Base-by-base conservation (phyloP, 805 yeast species). In the Kodamaea restingae region DNA sequence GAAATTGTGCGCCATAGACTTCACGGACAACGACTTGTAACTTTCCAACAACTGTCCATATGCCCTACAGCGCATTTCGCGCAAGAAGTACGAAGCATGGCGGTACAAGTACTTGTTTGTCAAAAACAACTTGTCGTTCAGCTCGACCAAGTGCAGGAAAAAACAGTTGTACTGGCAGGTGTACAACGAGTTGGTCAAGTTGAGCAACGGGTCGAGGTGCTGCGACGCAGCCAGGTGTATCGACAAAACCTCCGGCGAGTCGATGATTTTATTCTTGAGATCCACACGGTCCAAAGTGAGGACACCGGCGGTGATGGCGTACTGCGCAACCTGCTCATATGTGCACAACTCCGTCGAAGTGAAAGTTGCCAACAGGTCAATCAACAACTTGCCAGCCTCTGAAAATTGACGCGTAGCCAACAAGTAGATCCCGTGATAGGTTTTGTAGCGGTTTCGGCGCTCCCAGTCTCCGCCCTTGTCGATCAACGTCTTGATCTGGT, bases 401-500 rank as follows among this genome's bases (percentile, higher is more conserved):
- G 69, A 70, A 55, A 93, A 93, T 52, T 87, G 80, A 55, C 98
- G 80, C 20, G 90, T 81, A 6, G 96, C 83, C 75, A 93, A 67
- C 26, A 77, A 67, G 58, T 87, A 86, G 35, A 93, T 73, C 15
- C 98, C 98, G 42, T 76, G 65, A 63, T 93, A 93, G 4, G 97
- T 86, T 69, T 93, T 93, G 71, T 78, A 88, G 50, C 96, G 71
- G 67, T 93, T 93, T 55, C 96, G 81, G 63, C 98, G 85, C 66
- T 93, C 98, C 98, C 98, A 93, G 61, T 93, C 98, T 46, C 98
- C 98, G 40, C 98, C 98, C 55, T 88, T 85, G 54, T 91, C 98
- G 54, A 93, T 88, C 58, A 87, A 73, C 17, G 67, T 55, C 55
- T 84, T 80, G 14, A 83, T 80, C 50, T 80, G 80, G 40, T 83